Evolutionary conservation across 129 eudicot species (phyloP), one percentile per base, ranked within the genome.

Genomic region (Dittrichia graveolens): DNA sequence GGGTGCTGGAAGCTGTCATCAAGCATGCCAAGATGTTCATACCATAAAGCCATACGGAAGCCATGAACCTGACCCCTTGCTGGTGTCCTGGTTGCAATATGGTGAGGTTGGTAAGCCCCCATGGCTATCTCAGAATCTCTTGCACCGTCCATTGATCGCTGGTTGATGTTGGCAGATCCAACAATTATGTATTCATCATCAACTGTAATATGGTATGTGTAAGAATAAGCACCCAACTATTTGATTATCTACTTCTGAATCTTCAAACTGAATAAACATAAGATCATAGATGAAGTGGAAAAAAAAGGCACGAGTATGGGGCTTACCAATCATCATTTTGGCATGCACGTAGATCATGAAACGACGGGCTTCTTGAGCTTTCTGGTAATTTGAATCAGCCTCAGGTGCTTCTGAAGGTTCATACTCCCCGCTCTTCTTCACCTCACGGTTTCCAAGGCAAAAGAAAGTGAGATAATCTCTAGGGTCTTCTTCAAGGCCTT

Each of bases 151-250:
- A 90, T 90, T 39, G 96, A 89, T 68, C 96, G 76, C 72, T 89
- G 96, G 86, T 89, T 89, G 80, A 89, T 89, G 82, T 89, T 89
- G 79, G 96, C 96, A 0, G 96, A 89, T 81, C 96, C 92, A 39
- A 89, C 75, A 19, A 89, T 90, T 53, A 90, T 83, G 82, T 90
- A 90, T 71, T 90, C 96, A 31, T 90, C 96, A 35, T 90, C 96
- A 65, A 90, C 96, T 90, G 87, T 55, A 65, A 54, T 35, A 62
- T 8, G n/a, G 16, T 44, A 62, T 10, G n/a, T 24, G 12, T 37
- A 48, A 15, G 54, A 48, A 48, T 13, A 48, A 41, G 12, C 9
- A n/a, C 8, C 13, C 34, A 66, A 66, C 19, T n/a, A 66, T 7
- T 5, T 35, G 11, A 49, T 35, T 34, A 67, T n/a, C 12, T 65